Evolutionary conservation across 1,284 basidiomycete genomes (phyloP), one percentile per base, ranked within the genome.

Genomic region (Coriolopsis trogii): DNA sequence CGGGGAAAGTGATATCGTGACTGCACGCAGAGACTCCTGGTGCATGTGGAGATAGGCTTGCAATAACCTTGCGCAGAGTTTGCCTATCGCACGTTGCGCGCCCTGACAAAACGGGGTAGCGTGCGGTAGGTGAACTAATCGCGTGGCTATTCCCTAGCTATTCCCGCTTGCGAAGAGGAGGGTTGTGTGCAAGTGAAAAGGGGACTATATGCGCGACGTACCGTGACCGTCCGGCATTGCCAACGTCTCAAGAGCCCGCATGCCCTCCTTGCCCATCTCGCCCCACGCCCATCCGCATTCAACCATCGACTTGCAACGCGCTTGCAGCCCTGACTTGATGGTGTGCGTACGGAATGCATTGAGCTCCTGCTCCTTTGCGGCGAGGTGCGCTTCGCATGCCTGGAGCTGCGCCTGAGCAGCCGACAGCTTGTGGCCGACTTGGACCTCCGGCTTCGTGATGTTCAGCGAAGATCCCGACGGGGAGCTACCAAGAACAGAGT

Each of bases 351-450:
- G 75, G 43, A 77, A 71, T 0, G 65, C 66, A 2, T 80, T 79
- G 3, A 91, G 75, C 47, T 85, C 83, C 18, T 70, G 74, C 61
- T 91, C 87, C 66, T 88, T 89, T 23, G 70, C 57, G 0, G 83
- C 84, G 4, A 91, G 73, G 51, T 87, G 85, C 0, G 79, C 73
- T 62, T 91, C 88, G 65, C 89, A 92, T 7, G 87, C 89, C 58
- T 90, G 87, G 15, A 91, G 71, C 57, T 91, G 85, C 0, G 82
- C 73, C 58, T 91, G 89, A 0, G 88, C 88, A 2, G 78, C 67
- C 0, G 74, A 73, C 9, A 91, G 76, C 65, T 88, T 91, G 21
- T 71, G 61, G 10, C 72, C 62, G 4, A 70, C 50, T 2, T 63
- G 23, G 64, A 72, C 34, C 67, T 67, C 43, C 63, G 71, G 30